Base-by-base conservation (phyloP, 306 rosid genomes). In the Castanopsis chinensis region DNA sequence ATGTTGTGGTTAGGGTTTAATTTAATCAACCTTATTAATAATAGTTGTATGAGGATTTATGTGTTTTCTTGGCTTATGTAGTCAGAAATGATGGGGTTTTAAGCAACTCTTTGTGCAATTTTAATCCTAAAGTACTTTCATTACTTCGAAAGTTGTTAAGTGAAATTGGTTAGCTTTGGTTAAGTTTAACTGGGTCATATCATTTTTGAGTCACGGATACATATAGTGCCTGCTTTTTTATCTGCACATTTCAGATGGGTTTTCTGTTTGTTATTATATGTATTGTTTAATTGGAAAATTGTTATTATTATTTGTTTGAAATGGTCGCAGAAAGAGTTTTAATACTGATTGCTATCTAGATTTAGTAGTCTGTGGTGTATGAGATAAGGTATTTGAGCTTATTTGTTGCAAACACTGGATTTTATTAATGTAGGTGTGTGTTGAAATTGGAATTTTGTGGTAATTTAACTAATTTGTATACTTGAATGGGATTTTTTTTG, bases 51-150 rank as follows among this genome's bases (percentile, higher is more conserved):
- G 61, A 3, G 57, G 71, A 57, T 79, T 55, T 68, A 41, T 68
- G 13, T 53, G 57, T 77, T 79, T 37, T 79, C 63, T 49, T 67
- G 30, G 51, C 60, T n/a, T 71, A 41, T 83, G 53, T 18, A 79
- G 55, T 18, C 32, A 77, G 54, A 45, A 76, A 63, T 69, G 65
- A 59, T 76, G 69, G 89, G 81, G 81, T 76, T 83, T 89, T 41
- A 65, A 70, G 72, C 76, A 35, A 57, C 28, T 65, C 72, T 41
- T 2, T 51, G 17, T 64, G 52, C 49, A 69, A 7, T 71, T 65
- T 63, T 61, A 63, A 72, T 53, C 80, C 63, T 52, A 37, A 69
- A 74, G 75, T 27, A 45, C 69, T 79, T 52, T 35, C 30, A 3
- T 82, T 33, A 65, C n/a, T 76, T 43, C 14, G 19, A 41, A 49